phyloP scores from a whole-genome alignment of 371 early-diverging fungal genomes.

The Syncephalastrum racemosum region DNA sequence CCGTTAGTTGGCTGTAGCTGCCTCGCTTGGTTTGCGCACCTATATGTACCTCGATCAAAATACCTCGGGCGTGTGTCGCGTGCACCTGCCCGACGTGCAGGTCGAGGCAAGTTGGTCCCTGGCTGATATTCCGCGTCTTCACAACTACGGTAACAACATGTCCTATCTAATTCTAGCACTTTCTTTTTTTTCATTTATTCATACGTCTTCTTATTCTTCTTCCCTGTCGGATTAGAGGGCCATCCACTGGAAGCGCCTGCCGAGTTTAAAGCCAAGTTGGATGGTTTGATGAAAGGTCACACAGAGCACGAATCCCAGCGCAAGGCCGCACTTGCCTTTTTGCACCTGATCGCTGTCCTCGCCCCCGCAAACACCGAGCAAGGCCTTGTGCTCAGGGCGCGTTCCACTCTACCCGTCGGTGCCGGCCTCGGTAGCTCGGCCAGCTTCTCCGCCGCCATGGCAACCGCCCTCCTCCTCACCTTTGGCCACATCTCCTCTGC shows the following conservation, averaged over 20 bases:
- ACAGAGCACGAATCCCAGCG: slow-evolving; percentile 21
- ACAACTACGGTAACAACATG: no score
- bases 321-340: slow-evolving; percentile 43
- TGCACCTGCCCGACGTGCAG: slow-evolving; percentile 57
- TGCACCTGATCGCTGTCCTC: slow-evolving; percentile 38
- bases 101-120: slow-evolving; percentile 40
- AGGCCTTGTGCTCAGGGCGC: slow-evolving; percentile 63
- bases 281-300: slow-evolving; percentile 11
- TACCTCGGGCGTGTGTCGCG: slow-evolving; percentile 31
- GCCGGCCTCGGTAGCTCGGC: slow-evolving; percentile 97
- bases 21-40: slow-evolving; percentile 68
- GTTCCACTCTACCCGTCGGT: slow-evolving; percentile 89
- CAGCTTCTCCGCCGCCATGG: slow-evolving; percentile 80
- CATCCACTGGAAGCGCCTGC: slow-evolving; percentile 42
- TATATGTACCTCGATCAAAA: slow-evolving; percentile 55
- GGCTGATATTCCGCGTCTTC: slow-evolving; percentile 28
- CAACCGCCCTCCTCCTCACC: slow-evolving; percentile 72
- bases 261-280: slow-evolving; percentile 19
- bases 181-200: no score
- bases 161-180: no score
- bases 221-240: no score
- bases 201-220: no score
- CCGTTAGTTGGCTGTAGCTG: slow-evolving; percentile 65
- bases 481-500: slow-evolving; percentile 23
- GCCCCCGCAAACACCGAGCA: slow-evolving; percentile 17